These are phyloP conservation scores for Neofusicoccum sp. DNA, from an alignment of 2,329 filamentous ascomycete genomes.

Conservation along the genomic window DNA sequence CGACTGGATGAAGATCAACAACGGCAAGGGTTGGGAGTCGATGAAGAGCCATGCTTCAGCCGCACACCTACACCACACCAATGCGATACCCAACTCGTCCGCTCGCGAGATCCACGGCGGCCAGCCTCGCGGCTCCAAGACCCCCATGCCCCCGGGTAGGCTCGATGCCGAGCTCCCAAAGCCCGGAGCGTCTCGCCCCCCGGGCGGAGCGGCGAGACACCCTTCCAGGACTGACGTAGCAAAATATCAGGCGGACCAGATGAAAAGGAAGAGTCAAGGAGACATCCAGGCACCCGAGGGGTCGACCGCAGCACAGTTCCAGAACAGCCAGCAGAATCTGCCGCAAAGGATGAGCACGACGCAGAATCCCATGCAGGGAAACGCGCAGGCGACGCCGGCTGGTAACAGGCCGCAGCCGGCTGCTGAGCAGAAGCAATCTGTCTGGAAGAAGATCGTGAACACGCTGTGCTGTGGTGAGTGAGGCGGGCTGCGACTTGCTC, in stretches of 20 bases:
- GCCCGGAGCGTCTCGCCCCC: conserved; percentile 59
- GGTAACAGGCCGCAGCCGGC: conserved; percentile 16
- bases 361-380: conserved; percentile 50
- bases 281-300: conserved; percentile 82
- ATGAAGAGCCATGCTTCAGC: conserved; percentile 68
- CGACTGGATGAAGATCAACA: conserved; percentile 99
- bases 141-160: conserved; percentile 44
- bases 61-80: conserved; percentile 76
- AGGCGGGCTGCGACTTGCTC: background rate
- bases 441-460: conserved; percentile 18
- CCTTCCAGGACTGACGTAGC: conserved; percentile 16
- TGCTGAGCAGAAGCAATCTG: conserved; percentile 15
- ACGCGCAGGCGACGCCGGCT: conserved; percentile 50
- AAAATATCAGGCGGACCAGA: conserved; percentile 34
- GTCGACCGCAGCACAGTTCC: conserved; percentile 93
- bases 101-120: conserved; percentile 79
- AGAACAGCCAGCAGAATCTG: conserved; percentile 89
- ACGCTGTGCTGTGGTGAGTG: conserved; percentile 19
- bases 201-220: conserved; percentile 24
- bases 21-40: conserved; percentile 87
- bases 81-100: conserved; percentile 75
- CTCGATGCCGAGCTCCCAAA: conserved; percentile 52
- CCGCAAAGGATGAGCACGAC: conserved; percentile 55
- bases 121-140: conserved; percentile 60
- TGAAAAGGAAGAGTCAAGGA: conserved; percentile 70